A percentile compares a stretch with the other conserved stretches of the same genome.
Evolutionary conservation across 2,329 filamentous ascomycete species (phyloP).

Genomic region (Hymenoscyphus linearis): DNA sequence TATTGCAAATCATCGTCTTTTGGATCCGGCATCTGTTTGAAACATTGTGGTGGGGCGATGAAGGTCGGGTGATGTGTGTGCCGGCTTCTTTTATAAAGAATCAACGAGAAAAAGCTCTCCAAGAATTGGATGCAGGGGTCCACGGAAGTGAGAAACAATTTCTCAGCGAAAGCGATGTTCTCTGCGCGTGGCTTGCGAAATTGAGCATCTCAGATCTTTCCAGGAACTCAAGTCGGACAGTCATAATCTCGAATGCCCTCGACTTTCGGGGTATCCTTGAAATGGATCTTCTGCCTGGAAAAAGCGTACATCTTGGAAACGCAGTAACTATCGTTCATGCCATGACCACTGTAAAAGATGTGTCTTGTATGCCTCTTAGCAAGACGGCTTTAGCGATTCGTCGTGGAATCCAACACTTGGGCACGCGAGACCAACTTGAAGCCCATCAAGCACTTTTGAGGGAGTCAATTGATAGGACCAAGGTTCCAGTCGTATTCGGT

Average conservation of each 20-base stretch:
- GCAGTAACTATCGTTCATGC: conserved; percentile 27
- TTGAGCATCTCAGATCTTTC: conserved; percentile 22
- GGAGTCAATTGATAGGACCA: conserved; percentile 14
- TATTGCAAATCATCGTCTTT: conserved; percentile 32
- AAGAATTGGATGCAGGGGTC: conserved; percentile 23
- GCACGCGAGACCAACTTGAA: conserved; percentile 34
- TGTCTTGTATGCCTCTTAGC: conserved; percentile 23
- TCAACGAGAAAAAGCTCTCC: conserved; percentile 31
- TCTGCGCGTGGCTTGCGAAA: conserved; percentile 39
- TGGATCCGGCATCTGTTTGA: conserved; percentile 33
- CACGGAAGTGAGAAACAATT: conserved; percentile 27
- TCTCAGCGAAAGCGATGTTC: conserved; percentile 42
- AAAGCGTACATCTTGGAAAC: conserved; percentile 25
- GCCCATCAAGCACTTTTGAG: conserved; percentile 31
- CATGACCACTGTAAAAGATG: conserved; percentile 20
- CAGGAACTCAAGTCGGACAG: conserved; percentile 23
- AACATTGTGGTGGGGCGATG: conserved; percentile 24
- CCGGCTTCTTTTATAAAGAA: conserved; percentile 31
- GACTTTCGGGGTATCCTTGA: conserved; percentile 33
- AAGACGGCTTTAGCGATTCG: conserved; percentile 24
- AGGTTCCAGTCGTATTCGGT: conserved; percentile 32
- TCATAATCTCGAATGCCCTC: conserved; percentile 37
- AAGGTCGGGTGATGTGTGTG: conserved; percentile 35
- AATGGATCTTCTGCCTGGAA: conserved; percentile 26
- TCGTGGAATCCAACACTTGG: conserved; percentile 33